These are phyloP conservation scores for Gnomoniopsis sp. DNA, from an alignment of 2,329 filamentous ascomycete species.

Conservation along the genomic window DNA sequence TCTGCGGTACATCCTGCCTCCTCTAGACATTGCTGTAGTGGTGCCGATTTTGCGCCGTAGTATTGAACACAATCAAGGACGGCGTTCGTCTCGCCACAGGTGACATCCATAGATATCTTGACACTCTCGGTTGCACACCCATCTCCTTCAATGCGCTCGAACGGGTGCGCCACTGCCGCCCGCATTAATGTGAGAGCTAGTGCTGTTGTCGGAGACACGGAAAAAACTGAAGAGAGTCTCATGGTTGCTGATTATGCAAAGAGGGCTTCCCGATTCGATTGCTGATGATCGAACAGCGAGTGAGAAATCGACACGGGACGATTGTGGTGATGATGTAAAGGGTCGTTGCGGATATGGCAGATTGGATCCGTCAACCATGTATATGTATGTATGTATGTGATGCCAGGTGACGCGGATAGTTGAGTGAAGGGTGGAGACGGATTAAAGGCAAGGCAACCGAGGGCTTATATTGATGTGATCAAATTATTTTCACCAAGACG, in stretches of 20 bases:
- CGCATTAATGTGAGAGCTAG: not conserved
- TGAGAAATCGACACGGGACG: no score
- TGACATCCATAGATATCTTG: not conserved
- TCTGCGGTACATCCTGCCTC: not conserved
- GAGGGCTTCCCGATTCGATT: not conserved
- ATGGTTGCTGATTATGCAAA: not conserved
- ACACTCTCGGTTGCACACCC: not conserved
- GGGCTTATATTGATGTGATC: no score
- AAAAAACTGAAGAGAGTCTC: not conserved
- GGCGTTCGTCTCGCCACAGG: not conserved
- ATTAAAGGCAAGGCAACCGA: no score
- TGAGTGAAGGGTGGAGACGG: no score
- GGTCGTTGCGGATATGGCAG: no score
- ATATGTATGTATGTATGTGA: no score
- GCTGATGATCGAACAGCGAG: not conserved
- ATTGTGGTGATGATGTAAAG: no score
- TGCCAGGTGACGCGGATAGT: no score
- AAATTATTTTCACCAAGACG: no score
- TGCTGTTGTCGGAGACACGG: not conserved
- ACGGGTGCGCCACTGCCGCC: not conserved
- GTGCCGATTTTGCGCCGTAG: not conserved
- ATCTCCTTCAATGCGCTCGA: not conserved
- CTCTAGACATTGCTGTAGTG: not conserved
- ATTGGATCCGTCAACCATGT: no score
- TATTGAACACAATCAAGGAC: not conserved